Percentiles rank a stretch among this genome's conserved stretches.
Conservation (phyloP, 306 rosid species). For the Myrica gale region DNA sequence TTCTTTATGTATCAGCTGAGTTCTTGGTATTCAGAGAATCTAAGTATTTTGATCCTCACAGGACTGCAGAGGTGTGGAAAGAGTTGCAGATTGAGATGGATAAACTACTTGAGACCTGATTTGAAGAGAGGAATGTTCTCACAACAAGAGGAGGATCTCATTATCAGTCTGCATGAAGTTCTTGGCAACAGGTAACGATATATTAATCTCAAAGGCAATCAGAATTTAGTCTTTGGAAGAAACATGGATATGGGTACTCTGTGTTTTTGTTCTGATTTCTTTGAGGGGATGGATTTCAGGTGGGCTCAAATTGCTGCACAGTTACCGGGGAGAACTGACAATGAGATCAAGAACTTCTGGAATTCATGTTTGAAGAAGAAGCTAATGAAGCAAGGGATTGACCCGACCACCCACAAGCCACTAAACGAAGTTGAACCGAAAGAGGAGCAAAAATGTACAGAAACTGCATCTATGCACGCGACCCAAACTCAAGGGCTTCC, state of each 20-base stretch:
- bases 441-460: slow-evolving; percentile 43
- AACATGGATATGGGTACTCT: slow-evolving; percentile 13
- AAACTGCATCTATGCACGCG: slow-evolving; percentile 31
- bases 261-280: slow-evolving; percentile 9
- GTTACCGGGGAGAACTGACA: slow-evolving; percentile 94
- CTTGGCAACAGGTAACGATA: slow-evolving; percentile 74
- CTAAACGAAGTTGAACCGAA: slow-evolving; percentile 37
- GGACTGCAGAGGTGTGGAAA: slow-evolving; percentile 92
- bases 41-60: slow-evolving; percentile 27
- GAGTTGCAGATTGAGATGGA: slow-evolving; percentile 94
- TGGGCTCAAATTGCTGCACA: slow-evolving; percentile 99
- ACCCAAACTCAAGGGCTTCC: slow-evolving; percentile 32
- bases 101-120: slow-evolving; percentile 89
- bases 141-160: slow-evolving; percentile 81
- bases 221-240: background rate
- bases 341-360: slow-evolving; percentile 95
- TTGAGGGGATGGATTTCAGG: slow-evolving; percentile 34
- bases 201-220: background rate
- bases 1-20: background rate
- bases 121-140: slow-evolving; percentile 89
- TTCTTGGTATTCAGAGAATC: background rate
- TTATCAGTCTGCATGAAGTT: slow-evolving; percentile 74
- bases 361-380: slow-evolving; percentile 93
- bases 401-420: slow-evolving; percentile 87
- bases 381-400: slow-evolving; percentile 90